Percentiles rank a stretch among this genome's conserved stretches.
Conservation (phyloP, 106 monocot genomes). For the Alisma plantagoaquatica region DNA sequence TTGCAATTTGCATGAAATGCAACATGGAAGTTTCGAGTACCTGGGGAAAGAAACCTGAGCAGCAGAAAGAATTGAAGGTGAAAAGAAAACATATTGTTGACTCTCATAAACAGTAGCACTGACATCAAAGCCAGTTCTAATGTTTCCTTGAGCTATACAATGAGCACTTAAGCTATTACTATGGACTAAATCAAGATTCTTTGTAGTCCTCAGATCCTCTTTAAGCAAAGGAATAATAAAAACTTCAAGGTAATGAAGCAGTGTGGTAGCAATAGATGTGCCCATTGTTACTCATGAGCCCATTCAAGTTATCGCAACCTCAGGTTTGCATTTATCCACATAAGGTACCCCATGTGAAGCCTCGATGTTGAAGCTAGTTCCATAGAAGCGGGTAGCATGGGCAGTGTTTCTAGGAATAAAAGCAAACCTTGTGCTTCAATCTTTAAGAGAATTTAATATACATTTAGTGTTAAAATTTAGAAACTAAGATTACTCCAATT, state of each 20-base stretch:
- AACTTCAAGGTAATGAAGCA: constrained; percentile 84
- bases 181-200: constrained; percentile 79
- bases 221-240: constrained; percentile 37
- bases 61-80: constrained; percentile 73
- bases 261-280: constrained; percentile 75
- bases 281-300: constrained; percentile 99
- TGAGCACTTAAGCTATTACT: constrained; percentile 85
- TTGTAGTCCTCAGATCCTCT: constrained; percentile 9
- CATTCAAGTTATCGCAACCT: constrained; percentile 96
- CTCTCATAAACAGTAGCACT: constrained; percentile 98
- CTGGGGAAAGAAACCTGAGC: constrained; percentile 41
- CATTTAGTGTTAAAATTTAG: too few species aligned
- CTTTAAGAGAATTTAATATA: constrained; percentile 32
- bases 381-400: constrained; percentile 58
- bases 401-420: constrained; percentile 53
- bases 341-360: constrained; percentile 25
- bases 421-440: constrained; percentile 60
- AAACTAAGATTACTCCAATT: too few species aligned
- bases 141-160: constrained; percentile 97
- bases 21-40: not conserved
- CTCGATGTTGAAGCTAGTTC: constrained; percentile 61
- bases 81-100: constrained; percentile 84
- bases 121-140: constrained; percentile 98
- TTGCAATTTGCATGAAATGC: too few species aligned
- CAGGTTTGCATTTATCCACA: constrained; percentile 65